Conservation (phyloP, 805 yeast genomes). For the Starmerella bombicola region DNA sequence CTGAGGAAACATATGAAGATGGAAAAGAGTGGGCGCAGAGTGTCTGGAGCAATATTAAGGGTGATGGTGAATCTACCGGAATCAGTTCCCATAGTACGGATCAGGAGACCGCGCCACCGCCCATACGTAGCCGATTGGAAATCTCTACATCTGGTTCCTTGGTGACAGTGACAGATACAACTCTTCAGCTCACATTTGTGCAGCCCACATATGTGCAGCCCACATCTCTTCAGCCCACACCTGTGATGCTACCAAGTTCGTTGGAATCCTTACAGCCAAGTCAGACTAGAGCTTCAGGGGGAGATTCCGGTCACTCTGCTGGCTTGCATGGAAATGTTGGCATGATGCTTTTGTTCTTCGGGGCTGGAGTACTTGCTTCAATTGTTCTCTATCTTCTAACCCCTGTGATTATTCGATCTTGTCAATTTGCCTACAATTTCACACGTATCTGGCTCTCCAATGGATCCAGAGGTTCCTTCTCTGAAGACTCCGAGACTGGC, state of each 20-base stretch:
- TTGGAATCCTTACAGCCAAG: neutral
- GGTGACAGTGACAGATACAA: neutral
- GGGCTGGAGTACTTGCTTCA: neutral
- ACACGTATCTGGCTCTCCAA: conserved; percentile 1
- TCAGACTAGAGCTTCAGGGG: neutral
- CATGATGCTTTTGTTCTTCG: neutral
- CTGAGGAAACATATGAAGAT: neutral
- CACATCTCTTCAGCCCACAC: neutral
- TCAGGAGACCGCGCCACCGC: neutral
- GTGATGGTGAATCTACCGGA: neutral
- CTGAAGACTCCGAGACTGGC: conserved; percentile 31
- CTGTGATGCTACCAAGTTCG: neutral
- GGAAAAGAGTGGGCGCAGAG: conserved; percentile 1
- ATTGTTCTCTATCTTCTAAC: conserved; percentile 4
- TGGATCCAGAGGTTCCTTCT: conserved; percentile 9
- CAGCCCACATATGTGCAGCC: neutral
- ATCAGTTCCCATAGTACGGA: neutral
- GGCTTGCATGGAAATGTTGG: neutral
- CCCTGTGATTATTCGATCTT: conserved; percentile 3
- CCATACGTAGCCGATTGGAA: too few relatives aligned
- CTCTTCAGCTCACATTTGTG: neutral
- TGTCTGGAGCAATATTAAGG: neutral
- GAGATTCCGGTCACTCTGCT: neutral
- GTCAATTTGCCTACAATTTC: conserved; percentile 7
- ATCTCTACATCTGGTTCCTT: neutral